Evolutionary conservation across 202 grass and related monocot genomes (phyloP).

Genomic region (Bolboschoenoplectus hybrid): DNA sequence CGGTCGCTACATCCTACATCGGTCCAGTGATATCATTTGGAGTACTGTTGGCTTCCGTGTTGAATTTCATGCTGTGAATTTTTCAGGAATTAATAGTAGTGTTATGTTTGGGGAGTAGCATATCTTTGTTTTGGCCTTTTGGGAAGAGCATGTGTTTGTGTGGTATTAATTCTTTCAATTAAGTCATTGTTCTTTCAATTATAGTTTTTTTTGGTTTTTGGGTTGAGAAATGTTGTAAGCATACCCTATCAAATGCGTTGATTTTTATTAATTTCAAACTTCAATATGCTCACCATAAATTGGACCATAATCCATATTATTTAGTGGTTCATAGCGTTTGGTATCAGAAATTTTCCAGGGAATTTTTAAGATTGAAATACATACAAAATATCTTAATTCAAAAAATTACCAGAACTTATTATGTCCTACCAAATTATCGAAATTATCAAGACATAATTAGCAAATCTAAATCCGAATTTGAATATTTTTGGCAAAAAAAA

Average conservation of each 20-base stretch:
- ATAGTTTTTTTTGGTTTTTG: neutral
- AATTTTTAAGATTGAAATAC: neutral
- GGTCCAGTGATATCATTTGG: slow-evolving; percentile 7
- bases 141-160: neutral
- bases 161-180: neutral
- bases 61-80: slow-evolving; percentile 11
- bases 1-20: neutral
- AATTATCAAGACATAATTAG: neutral
- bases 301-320: neutral
- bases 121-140: neutral
- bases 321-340: neutral
- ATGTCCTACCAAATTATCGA: neutral
- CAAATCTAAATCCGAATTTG: neutral
- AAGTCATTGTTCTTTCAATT: neutral
- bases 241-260: neutral
- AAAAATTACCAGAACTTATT: neutral
- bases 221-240: neutral
- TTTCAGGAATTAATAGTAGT: neutral
- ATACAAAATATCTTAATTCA: neutral
- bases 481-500: neutral
- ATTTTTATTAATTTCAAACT: neutral
- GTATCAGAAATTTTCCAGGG: neutral
- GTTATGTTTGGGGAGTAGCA: slow-evolving; percentile 1
- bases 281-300: neutral
- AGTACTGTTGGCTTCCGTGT: slow-evolving; percentile 5